Percentiles rank a stretch among this genome's conserved stretches.
These are phyloP conservation scores for Lachancea sp. DNA, from an alignment of 805 yeast genomes.

Conservation along the genomic window DNA sequence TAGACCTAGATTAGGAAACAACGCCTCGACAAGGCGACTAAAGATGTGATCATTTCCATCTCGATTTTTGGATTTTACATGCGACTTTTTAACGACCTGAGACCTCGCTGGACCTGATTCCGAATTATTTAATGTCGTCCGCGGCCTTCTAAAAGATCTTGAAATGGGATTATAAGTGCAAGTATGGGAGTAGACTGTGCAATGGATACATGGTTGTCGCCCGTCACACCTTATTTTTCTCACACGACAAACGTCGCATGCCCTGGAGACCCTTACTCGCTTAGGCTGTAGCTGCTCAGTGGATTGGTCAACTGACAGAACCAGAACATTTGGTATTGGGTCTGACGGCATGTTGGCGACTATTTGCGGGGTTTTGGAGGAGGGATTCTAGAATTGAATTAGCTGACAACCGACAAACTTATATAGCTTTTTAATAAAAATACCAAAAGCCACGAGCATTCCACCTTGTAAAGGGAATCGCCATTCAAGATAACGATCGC, in stretches of 20 bases:
- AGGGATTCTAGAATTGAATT: no score
- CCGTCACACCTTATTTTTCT: conserved; percentile 81
- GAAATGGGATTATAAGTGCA: conserved; percentile 45
- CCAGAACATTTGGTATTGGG: conserved; percentile 19
- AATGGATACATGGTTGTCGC: conserved; percentile 68
- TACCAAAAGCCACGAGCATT: no score
- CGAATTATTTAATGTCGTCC: neutral
- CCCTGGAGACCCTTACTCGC: conserved; percentile 61
- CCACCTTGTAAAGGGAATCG: no score
- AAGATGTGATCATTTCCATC: neutral
- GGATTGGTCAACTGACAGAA: conserved; percentile 21
- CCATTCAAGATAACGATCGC: neutral
- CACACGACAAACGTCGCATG: conserved; percentile 69
- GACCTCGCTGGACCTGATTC: neutral
- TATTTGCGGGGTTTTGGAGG: neutral
- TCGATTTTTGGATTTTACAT: neutral
- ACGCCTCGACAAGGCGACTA: neutral
- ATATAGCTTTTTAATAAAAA: no score
- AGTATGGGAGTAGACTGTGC: conserved; percentile 69
- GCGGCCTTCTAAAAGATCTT: neutral
- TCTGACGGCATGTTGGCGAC: neutral
- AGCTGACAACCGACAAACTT: no score
- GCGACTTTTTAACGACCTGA: neutral
- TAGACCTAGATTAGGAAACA: neutral
- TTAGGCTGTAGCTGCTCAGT: conserved; percentile 35